These are phyloP conservation scores for Canavalia gladiata DNA, from an alignment of 306 rosid species.

Conservation along the genomic window DNA sequence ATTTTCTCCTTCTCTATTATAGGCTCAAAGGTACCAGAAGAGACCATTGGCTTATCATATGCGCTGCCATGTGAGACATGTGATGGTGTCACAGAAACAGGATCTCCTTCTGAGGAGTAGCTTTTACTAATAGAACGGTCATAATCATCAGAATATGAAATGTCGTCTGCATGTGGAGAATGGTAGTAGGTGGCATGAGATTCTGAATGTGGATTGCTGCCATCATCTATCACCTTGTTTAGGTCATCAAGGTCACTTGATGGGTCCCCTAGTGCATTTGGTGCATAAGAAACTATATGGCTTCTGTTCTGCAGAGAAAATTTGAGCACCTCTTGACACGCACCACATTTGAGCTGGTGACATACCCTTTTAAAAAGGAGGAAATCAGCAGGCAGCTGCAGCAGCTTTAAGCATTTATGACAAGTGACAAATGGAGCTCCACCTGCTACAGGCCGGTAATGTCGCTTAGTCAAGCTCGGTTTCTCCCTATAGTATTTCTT, in stretches of 20 bases:
- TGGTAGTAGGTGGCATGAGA: constrained; percentile 43
- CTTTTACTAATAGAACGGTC: constrained; percentile 61
- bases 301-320: constrained; percentile 69
- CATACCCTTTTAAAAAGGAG: constrained; percentile 73
- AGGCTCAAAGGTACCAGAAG: constrained; percentile 46
- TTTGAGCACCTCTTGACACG: constrained; percentile 82
- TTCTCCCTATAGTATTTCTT: constrained; percentile 63
- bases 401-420: constrained; percentile 67
- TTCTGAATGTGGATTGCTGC: constrained; percentile 46
- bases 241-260: constrained; percentile 57
- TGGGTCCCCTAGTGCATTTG: constrained; percentile 46
- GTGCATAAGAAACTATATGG: constrained; percentile 65
- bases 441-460: constrained; percentile 87
- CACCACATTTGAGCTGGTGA: constrained; percentile 79
- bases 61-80: constrained; percentile 1
- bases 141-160: constrained; percentile 77
- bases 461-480: constrained; percentile 59
- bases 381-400: constrained; percentile 90
- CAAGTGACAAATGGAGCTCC: constrained; percentile 89
- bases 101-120: constrained; percentile 68
- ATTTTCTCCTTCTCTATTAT: constrained; percentile 47
- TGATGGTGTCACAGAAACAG: constrained; percentile 42
- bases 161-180: constrained; percentile 47
- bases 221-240: constrained; percentile 40
- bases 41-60: constrained; percentile 43